Evolutionary conservation across 805 yeast species (phyloP), one percentile per base, ranked within the genome.

Genomic region (Jamesozyma spencerorum): DNA sequence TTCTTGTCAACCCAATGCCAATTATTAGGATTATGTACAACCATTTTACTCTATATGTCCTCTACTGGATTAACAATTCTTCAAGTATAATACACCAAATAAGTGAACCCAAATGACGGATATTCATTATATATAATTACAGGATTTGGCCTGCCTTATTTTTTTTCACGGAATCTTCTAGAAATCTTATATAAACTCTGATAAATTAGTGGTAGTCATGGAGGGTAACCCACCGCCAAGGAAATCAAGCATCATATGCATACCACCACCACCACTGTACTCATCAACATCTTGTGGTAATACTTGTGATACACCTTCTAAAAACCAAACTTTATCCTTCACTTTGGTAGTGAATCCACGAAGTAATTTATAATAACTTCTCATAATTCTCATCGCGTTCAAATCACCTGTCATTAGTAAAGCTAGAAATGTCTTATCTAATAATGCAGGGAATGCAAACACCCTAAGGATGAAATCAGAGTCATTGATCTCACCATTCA

Each of bases 1-100:
- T 92, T 92, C 64, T 90, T 90, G 66, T 90, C 97, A 47, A 88
- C 97, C 97, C 97, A 92, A 71, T 92, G 98, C 98, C 98, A 90
- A 68, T 90, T 90, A 64, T 92, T 92, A 31, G 97, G 97, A 72
- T 90, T 92, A 65, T 86, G 82, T 26, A 92, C 88, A 31, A 85
- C 97, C 97, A 90, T 90, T 30, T 49, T 47, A n/a, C n/a, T n/a
- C n/a, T n/a, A n/a, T n/a, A n/a, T n/a, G n/a, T n/a, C n/a, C n/a
- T n/a, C n/a, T n/a, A n/a, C n/a, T n/a, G n/a, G n/a, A n/a, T n/a
- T n/a, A n/a, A n/a, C n/a, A n/a, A n/a, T n/a, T n/a, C n/a, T n/a
- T n/a, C n/a, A n/a, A n/a, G n/a, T n/a, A n/a, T n/a, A n/a, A n/a
- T n/a, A n/a, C n/a, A n/a, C n/a, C n/a, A n/a, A n/a, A n/a, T n/a